Evolutionary conservation across 805 yeast species (phyloP), one percentile per base, ranked within the genome.

Genomic region (Cyberlindnera nakhonratchasimensis): DNA sequence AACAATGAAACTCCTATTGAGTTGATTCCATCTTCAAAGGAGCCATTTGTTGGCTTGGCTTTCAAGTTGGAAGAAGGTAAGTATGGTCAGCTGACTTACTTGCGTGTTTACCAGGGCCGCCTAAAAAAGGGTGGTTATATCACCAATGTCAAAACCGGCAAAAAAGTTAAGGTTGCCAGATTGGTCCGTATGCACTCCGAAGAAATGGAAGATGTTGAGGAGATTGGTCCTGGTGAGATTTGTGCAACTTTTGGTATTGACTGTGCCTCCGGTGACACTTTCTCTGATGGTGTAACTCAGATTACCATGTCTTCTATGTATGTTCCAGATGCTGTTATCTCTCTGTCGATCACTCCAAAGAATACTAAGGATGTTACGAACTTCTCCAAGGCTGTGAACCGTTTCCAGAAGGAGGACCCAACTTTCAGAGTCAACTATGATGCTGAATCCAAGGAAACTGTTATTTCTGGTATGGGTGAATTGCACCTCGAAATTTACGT

Each of bases 221-320:
- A 90, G 69, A 83, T 88, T 59, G 93, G 91, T 18, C 91, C 98
- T 23, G 99, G 99, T 64, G 99, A 93, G 71, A 93, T 93, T 57
- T 93, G 99, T 71, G 99, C 99, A 42, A 91, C 98, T 45, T 93
- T 93, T 58, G 99, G 99, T 69, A 86, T 93, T 54, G 99, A 93
- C 65, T 93, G 99, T 75, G 82, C 98, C 10, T 93, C 99, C 12
- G 99, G 99, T 60, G 99, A 93, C 61, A 88, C 98, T 12, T 93
- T 93, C 66, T 83, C 96, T 34, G 96, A 87, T 53, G 96, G 93
- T 41, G 72, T 75, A 12, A 71, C 80, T 42, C 73, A 80, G 56
- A 82, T 86, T 56, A 82, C 99, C 42, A 91, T 93, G 98, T 80
- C 95, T 43, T 88, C 97, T 5, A 93, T 93, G 99, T 93, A 74